Percentiles rank a stretch among this genome's conserved stretches.
phyloP scores from a whole-genome alignment of 495 filamentous ascomycete genomes.

The Aspergillus steynii region DNA sequence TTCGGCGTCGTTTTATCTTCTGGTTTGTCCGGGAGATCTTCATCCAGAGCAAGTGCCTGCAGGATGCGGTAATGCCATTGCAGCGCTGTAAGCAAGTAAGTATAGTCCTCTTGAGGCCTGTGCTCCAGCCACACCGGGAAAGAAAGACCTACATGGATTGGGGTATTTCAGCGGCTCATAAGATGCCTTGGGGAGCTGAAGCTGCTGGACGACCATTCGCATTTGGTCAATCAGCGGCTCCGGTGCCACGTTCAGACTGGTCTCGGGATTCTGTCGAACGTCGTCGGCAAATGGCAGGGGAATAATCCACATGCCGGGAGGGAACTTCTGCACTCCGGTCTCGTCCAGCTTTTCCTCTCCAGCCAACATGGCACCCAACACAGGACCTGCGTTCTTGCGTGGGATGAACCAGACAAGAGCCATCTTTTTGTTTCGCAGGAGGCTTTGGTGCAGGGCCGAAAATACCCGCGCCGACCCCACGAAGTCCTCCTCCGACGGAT shows the following conservation, averaged over 20 bases:
- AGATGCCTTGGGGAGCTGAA: slow-evolving; percentile 82
- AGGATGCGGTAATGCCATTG: slow-evolving; percentile 98
- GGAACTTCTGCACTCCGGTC: slow-evolving; percentile 64
- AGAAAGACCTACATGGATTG: slow-evolving; percentile 62
- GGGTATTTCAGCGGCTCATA: slow-evolving; percentile 89
- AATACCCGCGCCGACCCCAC: slow-evolving; percentile 92
- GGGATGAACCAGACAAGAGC: slow-evolving; percentile 89
- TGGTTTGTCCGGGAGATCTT: slow-evolving; percentile 77
- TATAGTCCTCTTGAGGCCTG: background rate
- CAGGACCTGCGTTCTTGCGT: slow-evolving; percentile 73
- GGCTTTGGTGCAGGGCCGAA: slow-evolving; percentile 84
- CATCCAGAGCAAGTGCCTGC: slow-evolving; percentile 88
- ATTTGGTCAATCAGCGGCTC: slow-evolving; percentile 76
- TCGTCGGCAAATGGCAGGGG: slow-evolving; percentile 92
- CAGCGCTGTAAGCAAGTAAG: slow-evolving; percentile 48
- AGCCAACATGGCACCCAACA: slow-evolving; percentile 78
- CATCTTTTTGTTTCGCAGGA: slow-evolving; percentile 73
- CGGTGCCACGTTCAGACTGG: slow-evolving; percentile 57
- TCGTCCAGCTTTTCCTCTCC: slow-evolving; percentile 67
- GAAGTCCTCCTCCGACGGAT: slow-evolving; percentile 87
- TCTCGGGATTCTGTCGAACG: slow-evolving; percentile 69
- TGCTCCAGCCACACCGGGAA: background rate
- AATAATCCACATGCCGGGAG: slow-evolving; percentile 86
- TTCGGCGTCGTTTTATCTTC: slow-evolving; percentile 87
- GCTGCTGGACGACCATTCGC: slow-evolving; percentile 75